Base-by-base conservation (phyloP, 805 yeast species). In the Saturnispora hagleri region DNA sequence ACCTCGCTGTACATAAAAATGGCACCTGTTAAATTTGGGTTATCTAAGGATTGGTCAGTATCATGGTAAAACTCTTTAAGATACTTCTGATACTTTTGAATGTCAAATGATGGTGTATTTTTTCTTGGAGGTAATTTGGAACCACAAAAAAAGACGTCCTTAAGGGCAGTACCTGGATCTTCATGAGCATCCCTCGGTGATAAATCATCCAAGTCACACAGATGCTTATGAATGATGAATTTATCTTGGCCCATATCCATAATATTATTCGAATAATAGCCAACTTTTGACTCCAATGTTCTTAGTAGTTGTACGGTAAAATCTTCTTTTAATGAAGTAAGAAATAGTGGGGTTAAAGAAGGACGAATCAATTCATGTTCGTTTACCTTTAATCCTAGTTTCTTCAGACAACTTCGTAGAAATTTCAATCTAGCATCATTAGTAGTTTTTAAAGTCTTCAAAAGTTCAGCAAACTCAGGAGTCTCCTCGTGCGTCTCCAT, bases 1-100 rank as follows among this genome's bases (percentile, higher is more conserved):
- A 90, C 95, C 62, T 91, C 97, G 13, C 88, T 89, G 62, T 91
- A 91, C 35, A 86, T 68, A 22, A 87, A 65, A 2, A 75, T 62
- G 0, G 84, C 69, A 1, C 97, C 98, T 41, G 83, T 69, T 3
- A 67, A 69, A 4, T 71, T 72, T 12, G 51, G 15, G 1, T 43
- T 34, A 4, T 45, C 36, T 10, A 52, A n/a, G 4, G 35, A 27
- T 44, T 55, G 53, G 6, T 45, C 40, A 62, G 58, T 33, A 56
- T 54, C 44, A 55, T 58, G 33, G 65, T 74, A 67, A 20, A 62
- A 61, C 22, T 62, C 58, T 20, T 62, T 63, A 43, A 86, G 64
- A 27, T 63, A 58, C 8, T 67, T 61, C 63, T 75, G 85, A 64
- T 83, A 93, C 34, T 69, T 60, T 8, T 62, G 57, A 61, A 84